Percentiles rank a stretch among this genome's conserved stretches.
These are phyloP conservation scores for Candolleomyces aberdarensis DNA, from an alignment of 768 basidiomycete species.

Conservation along the genomic window DNA sequence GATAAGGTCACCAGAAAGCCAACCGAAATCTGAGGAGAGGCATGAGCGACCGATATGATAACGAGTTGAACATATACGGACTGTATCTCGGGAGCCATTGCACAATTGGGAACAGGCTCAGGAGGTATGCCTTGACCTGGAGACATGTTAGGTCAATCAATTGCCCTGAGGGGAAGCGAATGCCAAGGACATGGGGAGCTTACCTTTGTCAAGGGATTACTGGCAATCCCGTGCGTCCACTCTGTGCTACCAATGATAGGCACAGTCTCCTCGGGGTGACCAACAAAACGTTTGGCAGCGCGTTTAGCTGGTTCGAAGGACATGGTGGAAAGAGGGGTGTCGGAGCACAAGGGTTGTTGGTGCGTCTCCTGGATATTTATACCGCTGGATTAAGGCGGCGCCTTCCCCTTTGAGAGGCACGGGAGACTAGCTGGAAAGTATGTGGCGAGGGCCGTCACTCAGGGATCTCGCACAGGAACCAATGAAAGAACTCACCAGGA, in stretches of 20 bases:
- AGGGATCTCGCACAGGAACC: background rate
- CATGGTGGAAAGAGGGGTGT: conserved; percentile 15
- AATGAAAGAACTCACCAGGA: background rate
- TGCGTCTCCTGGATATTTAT: background rate
- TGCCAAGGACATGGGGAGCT: conserved; percentile 18
- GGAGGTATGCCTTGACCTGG: conserved; percentile 63
- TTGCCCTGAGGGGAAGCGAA: background rate
- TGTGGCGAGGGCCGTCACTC: background rate
- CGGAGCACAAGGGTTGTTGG: conserved; percentile 5
- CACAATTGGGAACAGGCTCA: conserved; percentile 78
- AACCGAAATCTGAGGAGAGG: conserved; percentile 56
- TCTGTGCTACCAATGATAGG: conserved; percentile 58
- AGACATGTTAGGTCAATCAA: conserved; percentile 4
- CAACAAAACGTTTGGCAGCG: conserved; percentile 55
- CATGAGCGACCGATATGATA: conserved; percentile 2
- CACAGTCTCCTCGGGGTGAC: conserved; percentile 55
- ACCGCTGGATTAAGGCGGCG: conserved; percentile 6
- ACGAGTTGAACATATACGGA: conserved; percentile 28
- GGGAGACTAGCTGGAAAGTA: background rate
- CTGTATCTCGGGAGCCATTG: conserved; percentile 88
- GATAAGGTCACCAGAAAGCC: conserved; percentile 84
- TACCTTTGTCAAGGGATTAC: conserved; percentile 51
- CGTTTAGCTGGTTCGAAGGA: conserved; percentile 35
- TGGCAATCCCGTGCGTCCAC: conserved; percentile 41
- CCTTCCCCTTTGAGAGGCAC: background rate